A percentile compares a stretch with the other conserved stretches of the same genome.
Conservation (phyloP, 257 asterid genomes). For the Penstemon newberryi region DNA sequence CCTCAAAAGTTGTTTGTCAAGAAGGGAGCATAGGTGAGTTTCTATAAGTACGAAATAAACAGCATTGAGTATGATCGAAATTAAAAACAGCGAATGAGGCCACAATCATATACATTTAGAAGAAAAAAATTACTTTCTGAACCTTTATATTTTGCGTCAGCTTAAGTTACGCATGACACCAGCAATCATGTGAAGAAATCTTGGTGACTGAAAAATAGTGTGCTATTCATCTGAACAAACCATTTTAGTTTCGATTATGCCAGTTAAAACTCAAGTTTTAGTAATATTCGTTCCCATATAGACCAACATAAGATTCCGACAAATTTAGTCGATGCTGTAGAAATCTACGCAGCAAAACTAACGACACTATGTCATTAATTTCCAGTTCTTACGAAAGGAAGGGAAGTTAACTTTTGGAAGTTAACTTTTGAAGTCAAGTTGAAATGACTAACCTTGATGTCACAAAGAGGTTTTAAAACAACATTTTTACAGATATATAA, state of each 20-base stretch:
- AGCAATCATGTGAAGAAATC: not conserved
- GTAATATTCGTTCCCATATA: not conserved
- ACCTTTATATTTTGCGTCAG: conserved; percentile 19
- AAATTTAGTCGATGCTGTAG: conserved; percentile 13
- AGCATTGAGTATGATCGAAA: conserved; percentile 15
- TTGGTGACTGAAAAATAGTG: not conserved
- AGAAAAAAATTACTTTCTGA: conserved; percentile 6
- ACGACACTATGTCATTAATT: not conserved
- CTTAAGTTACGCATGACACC: not conserved
- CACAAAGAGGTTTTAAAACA: conserved; percentile 1
- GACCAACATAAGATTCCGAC: not conserved
- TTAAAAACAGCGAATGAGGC: conserved; percentile 4
- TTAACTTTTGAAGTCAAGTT: not conserved
- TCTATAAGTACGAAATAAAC: conserved; percentile 3
- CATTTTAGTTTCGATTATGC: not conserved
- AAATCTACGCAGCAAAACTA: conserved; percentile 6
- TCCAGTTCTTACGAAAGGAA: conserved; percentile 1
- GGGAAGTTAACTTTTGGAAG: not conserved
- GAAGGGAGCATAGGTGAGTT: not conserved
- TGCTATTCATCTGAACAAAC: conserved; percentile 1
- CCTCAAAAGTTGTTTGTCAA: conserved; percentile 8
- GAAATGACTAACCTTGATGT: not conserved
- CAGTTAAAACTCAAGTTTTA: not conserved
- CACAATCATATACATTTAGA: not conserved
- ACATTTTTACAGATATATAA: conserved; percentile 10